These are phyloP conservation scores for Coniosporium apollinis DNA, from an alignment of 495 filamentous ascomycete species.

Conservation along the genomic window DNA sequence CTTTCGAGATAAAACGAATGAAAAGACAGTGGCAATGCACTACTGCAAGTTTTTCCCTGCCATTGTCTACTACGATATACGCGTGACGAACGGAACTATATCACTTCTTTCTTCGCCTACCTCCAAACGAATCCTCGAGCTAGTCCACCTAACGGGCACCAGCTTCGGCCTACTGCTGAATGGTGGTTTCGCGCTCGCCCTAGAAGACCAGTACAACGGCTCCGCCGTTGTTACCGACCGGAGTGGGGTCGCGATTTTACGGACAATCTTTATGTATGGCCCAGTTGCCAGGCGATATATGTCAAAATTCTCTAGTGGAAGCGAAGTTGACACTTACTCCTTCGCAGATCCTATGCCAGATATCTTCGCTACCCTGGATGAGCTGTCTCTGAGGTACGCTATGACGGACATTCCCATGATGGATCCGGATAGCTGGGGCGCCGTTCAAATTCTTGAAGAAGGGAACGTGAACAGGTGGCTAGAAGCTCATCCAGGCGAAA, in stretches of 20 bases:
- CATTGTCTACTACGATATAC: slow-evolving; percentile 5
- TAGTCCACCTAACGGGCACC: neutral
- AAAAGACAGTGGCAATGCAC: slow-evolving; percentile 1
- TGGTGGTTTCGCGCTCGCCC: neutral
- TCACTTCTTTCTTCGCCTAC: neutral
- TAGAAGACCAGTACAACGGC: slow-evolving; percentile 1
- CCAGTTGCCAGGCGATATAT: too few species aligned
- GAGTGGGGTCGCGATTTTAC: too few species aligned
- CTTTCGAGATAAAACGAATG: slow-evolving; percentile 1
- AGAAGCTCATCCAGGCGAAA: neutral
- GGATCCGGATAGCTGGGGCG: neutral
- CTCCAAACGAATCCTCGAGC: neutral
- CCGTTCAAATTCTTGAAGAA: neutral
- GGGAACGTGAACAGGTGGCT: neutral
- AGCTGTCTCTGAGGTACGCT: neutral
- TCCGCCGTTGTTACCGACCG: too few species aligned
- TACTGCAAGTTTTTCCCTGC: slow-evolving; percentile 3
- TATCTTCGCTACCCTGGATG: neutral
- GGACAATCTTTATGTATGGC: too few species aligned
- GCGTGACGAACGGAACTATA: slow-evolving; percentile 3
- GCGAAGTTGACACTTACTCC: neutral
- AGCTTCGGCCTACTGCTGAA: neutral
- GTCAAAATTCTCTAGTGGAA: too few species aligned
- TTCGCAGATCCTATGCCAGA: neutral
- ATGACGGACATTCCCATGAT: neutral